Percentiles rank a stretch among this genome's conserved stretches.
phyloP scores from a whole-genome alignment of 768 basidiomycete genomes.

The Tylopilus felleus region DNA sequence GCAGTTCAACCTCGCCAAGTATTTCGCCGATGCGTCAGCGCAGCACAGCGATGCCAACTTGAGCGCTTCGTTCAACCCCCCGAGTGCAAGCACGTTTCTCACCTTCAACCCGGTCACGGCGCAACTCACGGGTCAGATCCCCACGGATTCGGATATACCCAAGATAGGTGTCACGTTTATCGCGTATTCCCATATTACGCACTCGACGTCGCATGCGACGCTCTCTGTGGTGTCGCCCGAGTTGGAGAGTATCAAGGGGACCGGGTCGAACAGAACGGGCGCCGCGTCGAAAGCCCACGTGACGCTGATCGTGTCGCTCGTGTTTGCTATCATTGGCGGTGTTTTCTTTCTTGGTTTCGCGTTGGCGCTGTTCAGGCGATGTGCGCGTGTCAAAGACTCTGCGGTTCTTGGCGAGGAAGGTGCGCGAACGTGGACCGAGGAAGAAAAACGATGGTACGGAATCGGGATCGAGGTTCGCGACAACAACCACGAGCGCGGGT shows the following conservation, averaged over 20 bases:
- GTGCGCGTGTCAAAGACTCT: slow-evolving; percentile 56
- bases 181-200: slow-evolving; percentile 62
- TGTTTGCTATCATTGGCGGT: slow-evolving; percentile 62
- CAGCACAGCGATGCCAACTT: slow-evolving; percentile 48
- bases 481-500: slow-evolving; percentile 21
- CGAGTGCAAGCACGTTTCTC: slow-evolving; percentile 47
- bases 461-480: slow-evolving; percentile 34
- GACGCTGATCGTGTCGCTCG: slow-evolving; percentile 55
- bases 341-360: slow-evolving; percentile 50
- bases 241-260: slow-evolving; percentile 36
- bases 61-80: slow-evolving; percentile 54
- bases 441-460: slow-evolving; percentile 70
- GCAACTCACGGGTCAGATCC: slow-evolving; percentile 55
- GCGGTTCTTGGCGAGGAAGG: slow-evolving; percentile 61
- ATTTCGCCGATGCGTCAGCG: slow-evolving; percentile 48
- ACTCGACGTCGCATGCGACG: slow-evolving; percentile 66
- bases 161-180: slow-evolving; percentile 57
- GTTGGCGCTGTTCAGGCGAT: slow-evolving; percentile 55
- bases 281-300: slow-evolving; percentile 45
- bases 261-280: slow-evolving; percentile 35
- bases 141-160: slow-evolving; percentile 39
- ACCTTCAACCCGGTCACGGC: slow-evolving; percentile 45
- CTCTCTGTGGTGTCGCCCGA: slow-evolving; percentile 48
- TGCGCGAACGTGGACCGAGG: slow-evolving; percentile 53
- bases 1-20: slow-evolving; percentile 50